Conservation (phyloP, 2,329 filamentous ascomycete genomes). For the Rhynchosporium agropyri region DNA sequence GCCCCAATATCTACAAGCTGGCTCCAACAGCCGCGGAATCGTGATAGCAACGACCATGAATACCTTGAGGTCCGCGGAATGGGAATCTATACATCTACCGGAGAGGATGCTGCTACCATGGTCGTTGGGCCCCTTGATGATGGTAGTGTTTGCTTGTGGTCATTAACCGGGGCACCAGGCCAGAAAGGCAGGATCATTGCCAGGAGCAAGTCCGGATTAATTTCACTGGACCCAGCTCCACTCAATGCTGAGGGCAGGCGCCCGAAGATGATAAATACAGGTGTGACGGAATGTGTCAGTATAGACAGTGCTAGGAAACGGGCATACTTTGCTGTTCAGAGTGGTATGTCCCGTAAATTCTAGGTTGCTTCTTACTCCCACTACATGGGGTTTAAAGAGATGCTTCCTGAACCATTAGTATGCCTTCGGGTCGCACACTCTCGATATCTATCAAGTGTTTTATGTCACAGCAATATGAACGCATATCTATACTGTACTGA, state of each 20-base stretch:
- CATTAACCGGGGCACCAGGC: conserved; percentile 60
- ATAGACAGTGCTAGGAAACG: conserved; percentile 68
- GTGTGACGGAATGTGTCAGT: conserved; percentile 79
- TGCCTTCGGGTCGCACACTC: neutral
- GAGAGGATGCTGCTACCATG: conserved; percentile 55
- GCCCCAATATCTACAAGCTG: conserved; percentile 75
- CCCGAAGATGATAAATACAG: conserved; percentile 70
- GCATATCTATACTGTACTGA: too few species aligned
- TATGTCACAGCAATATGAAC: too few species aligned
- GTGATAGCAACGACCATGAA: conserved; percentile 48
- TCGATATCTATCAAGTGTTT: neutral
- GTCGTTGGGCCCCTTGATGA: conserved; percentile 82
- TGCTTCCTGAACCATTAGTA: neutral
- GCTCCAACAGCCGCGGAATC: conserved; percentile 65
- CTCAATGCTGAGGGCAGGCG: conserved; percentile 48
- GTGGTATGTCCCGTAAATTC: conserved; percentile 50
- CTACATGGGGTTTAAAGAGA: neutral
- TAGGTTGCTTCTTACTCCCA: neutral
- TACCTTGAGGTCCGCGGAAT: conserved; percentile 72
- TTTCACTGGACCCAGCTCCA: conserved; percentile 59
- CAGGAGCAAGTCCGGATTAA: conserved; percentile 65
- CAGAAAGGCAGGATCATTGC: conserved; percentile 65
- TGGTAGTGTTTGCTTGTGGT: conserved; percentile 86
- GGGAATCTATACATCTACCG: conserved; percentile 63
- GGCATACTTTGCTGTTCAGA: conserved; percentile 81